A percentile compares a stretch with the other conserved stretches of the same genome.
These are phyloP conservation scores for Trichosporon sp. DNA, from an alignment of 1,284 basidiomycete species.

Conservation along the genomic window DNA sequence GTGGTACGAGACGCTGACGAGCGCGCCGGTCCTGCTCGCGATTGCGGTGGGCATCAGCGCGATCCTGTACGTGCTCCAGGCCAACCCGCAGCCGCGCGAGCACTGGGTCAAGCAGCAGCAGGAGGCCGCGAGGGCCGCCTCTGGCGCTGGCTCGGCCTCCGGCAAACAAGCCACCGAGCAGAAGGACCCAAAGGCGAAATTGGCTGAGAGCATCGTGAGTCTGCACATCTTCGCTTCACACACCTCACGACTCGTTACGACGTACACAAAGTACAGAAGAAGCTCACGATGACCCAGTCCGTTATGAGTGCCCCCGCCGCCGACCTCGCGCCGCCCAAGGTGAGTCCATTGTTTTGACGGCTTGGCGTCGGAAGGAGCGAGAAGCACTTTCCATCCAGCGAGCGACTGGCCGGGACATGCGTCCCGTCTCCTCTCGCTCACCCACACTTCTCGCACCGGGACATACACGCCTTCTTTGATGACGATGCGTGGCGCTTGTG, in stretches of 20 bases:
- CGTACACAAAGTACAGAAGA: not conserved
- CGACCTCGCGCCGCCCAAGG: slow-evolving; percentile 44
- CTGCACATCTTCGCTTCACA: not conserved
- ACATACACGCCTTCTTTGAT: not conserved
- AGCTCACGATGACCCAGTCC: slow-evolving; percentile 8
- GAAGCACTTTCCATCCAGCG: not conserved
- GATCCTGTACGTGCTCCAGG: slow-evolving; percentile 14
- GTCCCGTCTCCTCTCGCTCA: too few species aligned
- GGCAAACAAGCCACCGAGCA: not conserved
- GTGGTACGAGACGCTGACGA: slow-evolving; percentile 36
- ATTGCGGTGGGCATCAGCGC: slow-evolving; percentile 34
- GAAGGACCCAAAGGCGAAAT: slow-evolving; percentile 1
- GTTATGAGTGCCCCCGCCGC: slow-evolving; percentile 48
- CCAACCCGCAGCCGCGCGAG: slow-evolving; percentile 20
- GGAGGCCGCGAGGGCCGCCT: not conserved
- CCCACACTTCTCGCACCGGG: too few species aligned
- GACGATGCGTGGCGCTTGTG: too few species aligned
- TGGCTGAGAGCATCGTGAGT: slow-evolving; percentile 1
- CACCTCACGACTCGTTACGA: not conserved
- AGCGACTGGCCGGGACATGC: too few species aligned
- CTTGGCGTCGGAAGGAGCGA: not conserved
- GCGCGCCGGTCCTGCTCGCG: slow-evolving; percentile 33
- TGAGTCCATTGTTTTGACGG: slow-evolving; percentile 17
- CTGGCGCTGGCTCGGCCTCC: not conserved
- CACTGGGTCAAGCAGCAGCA: not conserved